Base-by-base conservation (phyloP, 1,139 yeast species). In the Hemisphaericaspora xylanilytica region DNA sequence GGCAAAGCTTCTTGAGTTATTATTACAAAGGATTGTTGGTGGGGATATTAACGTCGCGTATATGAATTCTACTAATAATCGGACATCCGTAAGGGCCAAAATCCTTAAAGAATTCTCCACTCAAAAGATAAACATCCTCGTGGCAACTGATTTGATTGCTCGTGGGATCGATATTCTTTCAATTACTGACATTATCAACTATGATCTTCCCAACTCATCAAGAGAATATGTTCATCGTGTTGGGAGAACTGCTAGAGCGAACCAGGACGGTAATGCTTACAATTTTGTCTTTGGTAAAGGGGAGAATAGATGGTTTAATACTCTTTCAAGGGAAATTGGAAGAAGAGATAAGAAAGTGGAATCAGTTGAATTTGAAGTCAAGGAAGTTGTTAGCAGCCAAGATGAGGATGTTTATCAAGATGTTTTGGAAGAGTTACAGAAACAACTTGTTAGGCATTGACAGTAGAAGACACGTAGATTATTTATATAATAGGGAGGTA, bases 231-330 rank as follows among this genome's bases (percentile, higher is more conserved):
- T 92, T 24, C 99, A 92, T 60, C 75, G 98, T 50, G 92, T 90
- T 26, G 98, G 98, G 32, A 81, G 98, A 67, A 90, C 97, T 0
- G 97, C 97, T 1, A 80, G 98, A 63, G 98, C 97, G 2, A 82
- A 85, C 40, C 76, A 81, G 35, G 36, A 51, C 0, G 99, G 99
- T 54, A 67, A 70, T 37, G 95, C 96, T 0, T 76, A 80, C 54
- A 83, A 78, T 40, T 58, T 89, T 30, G 70, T 81, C 16, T 73
- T 81, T 42, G 95, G 96, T 21, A 79, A 76, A 43, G 90, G 89
- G 40, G 97, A 89, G 50, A 67, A 66, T 40, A 80, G 73, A 50
- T 86, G 89, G 81, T 78, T 78, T 51, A 68, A 70, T 48, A 71
- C 63, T 36, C 54, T 81, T 27, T 74, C 77, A 52, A 63, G 60